These are phyloP conservation scores for Escovopsis sp. DNA, from an alignment of 2,329 filamentous ascomycete species.

Conservation along the genomic window DNA sequence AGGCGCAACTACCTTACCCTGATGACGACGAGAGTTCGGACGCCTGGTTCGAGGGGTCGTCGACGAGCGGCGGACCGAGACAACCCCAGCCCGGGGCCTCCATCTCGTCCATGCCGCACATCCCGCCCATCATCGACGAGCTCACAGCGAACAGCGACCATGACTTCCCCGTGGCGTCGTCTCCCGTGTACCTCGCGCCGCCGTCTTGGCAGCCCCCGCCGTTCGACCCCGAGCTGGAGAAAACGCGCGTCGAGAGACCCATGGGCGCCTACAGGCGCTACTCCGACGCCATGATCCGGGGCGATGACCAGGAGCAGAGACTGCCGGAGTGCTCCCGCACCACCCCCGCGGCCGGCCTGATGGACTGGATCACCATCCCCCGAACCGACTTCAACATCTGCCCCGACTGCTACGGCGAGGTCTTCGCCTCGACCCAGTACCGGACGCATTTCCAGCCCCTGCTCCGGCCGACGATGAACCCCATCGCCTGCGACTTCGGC, in stretches of 20 bases:
- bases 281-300: slow-evolving; percentile 26
- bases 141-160: slow-evolving; percentile 1
- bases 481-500: slow-evolving; percentile 65
- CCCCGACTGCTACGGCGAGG: slow-evolving; percentile 58
- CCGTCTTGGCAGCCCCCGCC: slow-evolving; percentile 31
- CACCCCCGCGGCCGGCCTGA: slow-evolving; percentile 43
- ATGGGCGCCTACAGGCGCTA: slow-evolving; percentile 36
- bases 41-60: slow-evolving; percentile 11
- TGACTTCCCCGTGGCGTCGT: not conserved
- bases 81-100: slow-evolving; percentile 1
- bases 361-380: slow-evolving; percentile 71
- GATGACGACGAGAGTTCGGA: slow-evolving; percentile 13
- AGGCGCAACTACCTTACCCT: slow-evolving; percentile 21
- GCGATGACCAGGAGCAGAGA: slow-evolving; percentile 9
- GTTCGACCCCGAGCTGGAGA: slow-evolving; percentile 27
- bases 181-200: slow-evolving; percentile 8
- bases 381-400: slow-evolving; percentile 67
- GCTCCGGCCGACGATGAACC: slow-evolving; percentile 40
- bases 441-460: slow-evolving; percentile 46
- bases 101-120: slow-evolving; percentile 13
- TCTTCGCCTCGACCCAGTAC: slow-evolving; percentile 56
- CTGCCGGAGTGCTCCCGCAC: slow-evolving; percentile 59
- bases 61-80: not conserved
- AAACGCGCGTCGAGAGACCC: slow-evolving; percentile 21
- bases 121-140: slow-evolving; percentile 4